Base-by-base conservation (phyloP, 257 asterid genomes). In the Penstemon eatonii region DNA sequence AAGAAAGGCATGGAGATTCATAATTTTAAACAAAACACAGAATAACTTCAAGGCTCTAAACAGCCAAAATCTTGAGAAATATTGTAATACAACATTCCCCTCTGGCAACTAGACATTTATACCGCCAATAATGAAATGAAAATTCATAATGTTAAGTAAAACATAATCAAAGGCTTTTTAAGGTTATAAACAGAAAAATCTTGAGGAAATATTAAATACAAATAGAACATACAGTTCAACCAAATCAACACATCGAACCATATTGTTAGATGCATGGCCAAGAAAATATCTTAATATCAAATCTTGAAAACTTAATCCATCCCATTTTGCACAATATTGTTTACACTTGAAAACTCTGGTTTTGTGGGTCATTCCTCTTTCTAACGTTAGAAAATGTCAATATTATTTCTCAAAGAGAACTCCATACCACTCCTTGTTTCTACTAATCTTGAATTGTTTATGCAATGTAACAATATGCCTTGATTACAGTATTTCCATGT, bases 41-140 rank as follows among this genome's bases (percentile, higher is more conserved):
- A 63, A 10, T 37, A 69, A 56, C 56, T 50, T 62, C 55, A 49
- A 55, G 52, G 33, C 54, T 67, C 60, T 40, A 56, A 43, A 46
- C n/a, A 49, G 63, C 63, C 61, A 7, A 50, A 39, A 37, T 66
- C 67, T 3, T 56, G 50, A 4, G 18, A 25, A 25, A 25, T 25
- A 25, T 25, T 25, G 33, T 25, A 25, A 1, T 25, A 25, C 33
- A 25, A 25, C 33, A 25, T 25, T 25, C 33, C 33, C 33, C 2
- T 0, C 2, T 25, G 2, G 33, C 2, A 25, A 25, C 33, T 25
- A 25, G 1, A 25, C 33, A 25, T 25, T 25, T 25, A 25, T 25
- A 25, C 33, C 33, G 2, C 33, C 33, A 25, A 25, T 25, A 25
- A 1, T 25, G 33, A 25, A 2, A 25, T 25, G 33, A 25, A 25